These are phyloP conservation scores for Phytopythium oedochilum DNA, from an alignment of 352 stramenopile genomes.

Conservation along the genomic window DNA sequence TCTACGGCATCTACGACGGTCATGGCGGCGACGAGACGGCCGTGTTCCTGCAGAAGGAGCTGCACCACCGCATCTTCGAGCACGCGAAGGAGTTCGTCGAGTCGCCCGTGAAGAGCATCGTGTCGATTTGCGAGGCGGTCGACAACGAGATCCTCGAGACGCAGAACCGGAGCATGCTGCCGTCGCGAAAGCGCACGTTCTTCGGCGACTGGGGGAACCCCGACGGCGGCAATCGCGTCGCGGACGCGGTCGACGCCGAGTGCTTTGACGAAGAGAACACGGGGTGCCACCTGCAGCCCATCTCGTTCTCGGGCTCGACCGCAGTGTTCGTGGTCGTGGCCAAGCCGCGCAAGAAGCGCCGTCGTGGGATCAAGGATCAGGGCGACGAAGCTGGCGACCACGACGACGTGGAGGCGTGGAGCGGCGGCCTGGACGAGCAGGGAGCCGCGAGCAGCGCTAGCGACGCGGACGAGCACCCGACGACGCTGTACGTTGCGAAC, in stretches of 20 bases:
- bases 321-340: conserved; percentile 60
- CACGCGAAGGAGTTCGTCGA: conserved; percentile 43
- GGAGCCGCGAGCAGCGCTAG: not conserved
- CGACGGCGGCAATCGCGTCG: conserved; percentile 30
- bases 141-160: conserved; percentile 75
- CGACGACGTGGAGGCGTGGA: not conserved
- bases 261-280: conserved; percentile 44
- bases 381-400: conserved; percentile 1
- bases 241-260: conserved; percentile 42
- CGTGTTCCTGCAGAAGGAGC: conserved; percentile 63
- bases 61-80: conserved; percentile 74
- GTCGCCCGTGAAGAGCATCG: conserved; percentile 50
- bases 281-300: conserved; percentile 57
- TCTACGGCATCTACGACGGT: conserved; percentile 86
- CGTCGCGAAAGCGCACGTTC: conserved; percentile 60
- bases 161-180: conserved; percentile 66
- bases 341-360: conserved; percentile 36
- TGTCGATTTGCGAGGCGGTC: conserved; percentile 46
- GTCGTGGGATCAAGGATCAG: conserved; percentile 4
- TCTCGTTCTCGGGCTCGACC: conserved; percentile 81
- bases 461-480: conserved; percentile 26
- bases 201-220: conserved; percentile 17
- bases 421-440: not conserved
- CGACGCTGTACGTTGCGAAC: conserved; percentile 79
- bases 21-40: conserved; percentile 85